Evolutionary conservation across 192 early-diverging fungal genomes (phyloP), one percentile per base, ranked within the genome.

Genomic region (Backusella circina): DNA sequence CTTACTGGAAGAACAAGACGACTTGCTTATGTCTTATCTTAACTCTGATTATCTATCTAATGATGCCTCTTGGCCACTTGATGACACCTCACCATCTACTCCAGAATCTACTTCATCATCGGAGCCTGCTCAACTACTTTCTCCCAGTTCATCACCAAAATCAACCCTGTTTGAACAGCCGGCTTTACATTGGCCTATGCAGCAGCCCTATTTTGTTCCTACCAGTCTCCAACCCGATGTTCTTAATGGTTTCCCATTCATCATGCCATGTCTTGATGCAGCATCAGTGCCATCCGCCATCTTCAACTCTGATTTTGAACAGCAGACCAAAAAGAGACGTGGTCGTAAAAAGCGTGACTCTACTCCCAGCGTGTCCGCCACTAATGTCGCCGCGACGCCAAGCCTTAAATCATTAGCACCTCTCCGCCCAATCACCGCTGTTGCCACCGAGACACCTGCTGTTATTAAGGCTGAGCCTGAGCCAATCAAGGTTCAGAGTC

Each of bases 11-110:
- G 79, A 80, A n/a, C 75, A 71, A 50, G 79, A 80, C 4, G 79
- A 80, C 35, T 35, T 80, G 1, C 21, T 80, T 28, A 66, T 76
- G 37, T 80, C 79, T 8, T 80, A 76, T 64, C 66, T 80, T 33
- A 80, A 80, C 41, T 54, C 71, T 10, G 79, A 80, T 68, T 80
- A 69, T 68, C 23, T 80, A 15, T 65, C 72, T 7, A 23, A 23
- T 16, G 37, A 38, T 31, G 18, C 54, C 2, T 61, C 54, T 61
- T 61, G 54, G 54, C 23, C 54, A 3, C 54, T 61, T 26, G 54
- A 61, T 26, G 54, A 61, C 54, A 61, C 54, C 26, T 61, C 54
- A 61, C 54, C 54, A 13, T 61, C 54, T 28, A 61, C 54, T 61
- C 54, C 54, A 61, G 54, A 61, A 61, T 61, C 54, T n/a, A 61